These are phyloP conservation scores for Pistacia integerrima DNA, from an alignment of 345 rosid genomes.

Conservation along the genomic window DNA sequence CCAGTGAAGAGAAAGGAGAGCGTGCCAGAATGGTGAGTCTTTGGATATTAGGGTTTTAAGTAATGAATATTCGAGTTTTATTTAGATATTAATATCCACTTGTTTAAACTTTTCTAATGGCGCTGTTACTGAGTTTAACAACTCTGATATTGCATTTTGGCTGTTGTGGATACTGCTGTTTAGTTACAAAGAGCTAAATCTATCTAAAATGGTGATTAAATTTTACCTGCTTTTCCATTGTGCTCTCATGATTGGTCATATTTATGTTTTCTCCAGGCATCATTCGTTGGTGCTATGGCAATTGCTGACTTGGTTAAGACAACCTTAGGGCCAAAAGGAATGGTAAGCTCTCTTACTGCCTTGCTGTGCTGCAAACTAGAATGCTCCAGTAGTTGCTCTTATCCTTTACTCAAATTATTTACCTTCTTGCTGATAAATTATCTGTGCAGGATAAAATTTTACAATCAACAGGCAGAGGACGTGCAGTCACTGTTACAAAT, in stretches of 20 bases:
- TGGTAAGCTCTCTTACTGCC: constrained; percentile 49
- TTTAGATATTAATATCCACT: too few species aligned
- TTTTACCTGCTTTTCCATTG: neutral
- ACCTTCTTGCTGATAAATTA: constrained; percentile 20
- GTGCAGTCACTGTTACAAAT: constrained; percentile 79
- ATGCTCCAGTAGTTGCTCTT: neutral
- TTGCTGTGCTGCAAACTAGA: neutral
- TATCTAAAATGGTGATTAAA: too few species aligned
- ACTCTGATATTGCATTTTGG: too few species aligned
- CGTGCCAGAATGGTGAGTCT: constrained; percentile 91
- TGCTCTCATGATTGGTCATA: neutral
- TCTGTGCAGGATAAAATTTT: constrained; percentile 79
- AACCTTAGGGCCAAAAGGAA: constrained; percentile 96
- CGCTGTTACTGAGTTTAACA: too few species aligned
- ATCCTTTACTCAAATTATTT: neutral
- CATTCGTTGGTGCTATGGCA: constrained; percentile 96
- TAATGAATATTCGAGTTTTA: neutral
- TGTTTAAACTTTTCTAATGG: too few species aligned
- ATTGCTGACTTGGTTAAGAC: constrained; percentile 90
- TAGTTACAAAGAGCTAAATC: too few species aligned
- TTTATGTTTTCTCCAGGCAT: constrained; percentile 48
- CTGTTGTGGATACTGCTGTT: too few species aligned
- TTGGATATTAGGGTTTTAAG: neutral
- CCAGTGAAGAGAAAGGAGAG: constrained; percentile 93
- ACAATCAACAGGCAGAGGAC: constrained; percentile 95